Percentiles rank a stretch among this genome's conserved stretches.
Evolutionary conservation across 441 rosid species (phyloP).

Genomic region (Croton setiger): DNA sequence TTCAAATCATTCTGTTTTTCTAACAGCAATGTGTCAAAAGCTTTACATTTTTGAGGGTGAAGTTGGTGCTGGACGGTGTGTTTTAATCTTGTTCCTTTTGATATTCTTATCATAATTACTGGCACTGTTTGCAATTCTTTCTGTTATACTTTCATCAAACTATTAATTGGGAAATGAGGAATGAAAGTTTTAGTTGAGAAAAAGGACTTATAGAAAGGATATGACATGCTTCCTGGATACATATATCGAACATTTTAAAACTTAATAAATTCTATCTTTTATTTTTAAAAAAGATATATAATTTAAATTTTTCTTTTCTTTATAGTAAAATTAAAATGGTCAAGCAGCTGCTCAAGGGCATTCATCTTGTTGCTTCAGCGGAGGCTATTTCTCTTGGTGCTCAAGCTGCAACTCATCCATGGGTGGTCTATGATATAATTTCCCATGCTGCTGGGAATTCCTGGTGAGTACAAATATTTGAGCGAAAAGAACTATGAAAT

Average conservation of each 20-base stretch:
- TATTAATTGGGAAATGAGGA: not conserved
- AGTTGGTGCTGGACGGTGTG: conserved; percentile 85
- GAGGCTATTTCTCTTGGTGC: conserved; percentile 87
- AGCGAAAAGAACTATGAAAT: too few relatives aligned
- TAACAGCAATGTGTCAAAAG: conserved; percentile 74
- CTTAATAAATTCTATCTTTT: not conserved
- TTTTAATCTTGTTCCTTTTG: conserved; percentile 23
- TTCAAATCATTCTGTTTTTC: conserved; percentile 23
- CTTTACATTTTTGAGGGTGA: conserved; percentile 74
- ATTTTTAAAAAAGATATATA: conserved; percentile 16
- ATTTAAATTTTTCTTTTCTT: conserved; percentile 3
- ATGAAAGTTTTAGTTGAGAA: conserved; percentile 9
- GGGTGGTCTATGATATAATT: conserved; percentile 90
- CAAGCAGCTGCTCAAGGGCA: conserved; percentile 77
- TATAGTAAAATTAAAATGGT: conserved; percentile 82
- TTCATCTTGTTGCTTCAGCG: conserved; percentile 84
- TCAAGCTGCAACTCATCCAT: conserved; percentile 77
- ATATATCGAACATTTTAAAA: not conserved
- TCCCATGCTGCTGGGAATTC: conserved; percentile 99
- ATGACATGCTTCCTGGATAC: not conserved
- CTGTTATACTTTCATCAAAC: not conserved
- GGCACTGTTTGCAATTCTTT: conserved; percentile 10
- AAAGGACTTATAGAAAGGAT: conserved; percentile 1
- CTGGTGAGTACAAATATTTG: conserved; percentile 45
- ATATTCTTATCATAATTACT: not conserved